phyloP scores from a whole-genome alignment of 176 grass and related monocot species.

The Lolium perenne region DNA sequence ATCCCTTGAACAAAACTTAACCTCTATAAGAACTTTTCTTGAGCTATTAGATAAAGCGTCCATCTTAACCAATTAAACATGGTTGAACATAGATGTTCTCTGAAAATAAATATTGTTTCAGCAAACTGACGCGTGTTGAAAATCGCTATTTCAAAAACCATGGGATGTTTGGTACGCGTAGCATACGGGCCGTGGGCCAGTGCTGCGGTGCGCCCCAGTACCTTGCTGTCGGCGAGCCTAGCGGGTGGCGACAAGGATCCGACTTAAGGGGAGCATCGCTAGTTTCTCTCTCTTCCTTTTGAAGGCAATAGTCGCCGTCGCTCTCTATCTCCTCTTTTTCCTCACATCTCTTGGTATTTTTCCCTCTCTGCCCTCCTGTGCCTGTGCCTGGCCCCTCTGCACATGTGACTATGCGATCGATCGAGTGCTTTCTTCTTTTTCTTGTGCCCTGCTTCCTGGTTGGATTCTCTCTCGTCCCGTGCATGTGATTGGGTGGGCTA shows the following conservation, averaged over 20 bases:
- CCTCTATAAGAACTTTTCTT: no score
- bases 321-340: background rate
- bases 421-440: slow-evolving; percentile 33
- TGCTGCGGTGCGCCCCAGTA: slow-evolving; percentile 1
- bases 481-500: slow-evolving; percentile 30
- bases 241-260: slow-evolving; percentile 51
- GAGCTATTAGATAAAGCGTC: no score
- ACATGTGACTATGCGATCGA: slow-evolving; percentile 43
- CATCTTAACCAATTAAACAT: no score
- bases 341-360: background rate
- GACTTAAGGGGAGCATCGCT: slow-evolving; percentile 11
- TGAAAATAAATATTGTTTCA: no score
- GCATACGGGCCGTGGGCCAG: background rate
- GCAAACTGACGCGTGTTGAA: no score
- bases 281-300: background rate
- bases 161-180: background rate
- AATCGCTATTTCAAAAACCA: no score
- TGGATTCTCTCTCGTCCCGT: slow-evolving; percentile 41
- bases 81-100: no score
- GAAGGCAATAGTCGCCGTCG: background rate
- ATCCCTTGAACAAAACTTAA: no score
- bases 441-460: slow-evolving; percentile 39
- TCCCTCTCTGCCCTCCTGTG: background rate
- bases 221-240: slow-evolving; percentile 47
- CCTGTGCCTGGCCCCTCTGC: background rate